These are phyloP conservation scores for Pigoraptor vietnamica DNA, from an alignment of 78 protist genomes.

Conservation along the genomic window DNA sequence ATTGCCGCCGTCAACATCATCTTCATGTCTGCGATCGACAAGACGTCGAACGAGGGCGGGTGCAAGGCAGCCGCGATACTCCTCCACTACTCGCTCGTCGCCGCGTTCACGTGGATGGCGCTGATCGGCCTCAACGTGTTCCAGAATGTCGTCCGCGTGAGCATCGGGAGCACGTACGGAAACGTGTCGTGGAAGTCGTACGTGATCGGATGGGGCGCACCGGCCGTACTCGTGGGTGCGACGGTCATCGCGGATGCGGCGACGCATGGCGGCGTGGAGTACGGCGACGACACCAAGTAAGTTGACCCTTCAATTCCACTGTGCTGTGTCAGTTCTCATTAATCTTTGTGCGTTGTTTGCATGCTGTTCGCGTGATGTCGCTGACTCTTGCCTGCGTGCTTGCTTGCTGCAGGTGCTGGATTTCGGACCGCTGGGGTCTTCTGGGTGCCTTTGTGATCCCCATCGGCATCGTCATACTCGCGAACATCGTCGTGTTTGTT, in stretches of 20 bases:
- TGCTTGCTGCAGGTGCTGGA: constrained; percentile 4
- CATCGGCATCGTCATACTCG: neutral
- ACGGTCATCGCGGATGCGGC: neutral
- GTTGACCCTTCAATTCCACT: too few relatives aligned
- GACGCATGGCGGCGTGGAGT: neutral
- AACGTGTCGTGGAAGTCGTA: neutral
- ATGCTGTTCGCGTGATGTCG: too few relatives aligned
- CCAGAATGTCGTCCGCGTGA: neutral
- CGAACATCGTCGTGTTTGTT: neutral
- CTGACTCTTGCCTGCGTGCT: too few relatives aligned
- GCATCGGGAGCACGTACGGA: neutral
- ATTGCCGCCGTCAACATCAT: neutral
- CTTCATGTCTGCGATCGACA: neutral
- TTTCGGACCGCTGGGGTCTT: neutral
- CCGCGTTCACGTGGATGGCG: neutral
- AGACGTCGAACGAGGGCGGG: neutral
- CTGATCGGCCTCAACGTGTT: neutral
- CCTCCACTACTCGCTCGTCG: neutral
- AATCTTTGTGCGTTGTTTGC: neutral
- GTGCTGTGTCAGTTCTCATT: too few relatives aligned
- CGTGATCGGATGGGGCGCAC: neutral
- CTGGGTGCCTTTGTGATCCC: neutral
- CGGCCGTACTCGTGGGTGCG: neutral
- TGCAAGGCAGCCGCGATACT: neutral
- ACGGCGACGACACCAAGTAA: neutral